These are phyloP conservation scores for Globisporangium rhizosaccharum DNA, from an alignment of 352 stramenopile species.

Conservation along the genomic window DNA sequence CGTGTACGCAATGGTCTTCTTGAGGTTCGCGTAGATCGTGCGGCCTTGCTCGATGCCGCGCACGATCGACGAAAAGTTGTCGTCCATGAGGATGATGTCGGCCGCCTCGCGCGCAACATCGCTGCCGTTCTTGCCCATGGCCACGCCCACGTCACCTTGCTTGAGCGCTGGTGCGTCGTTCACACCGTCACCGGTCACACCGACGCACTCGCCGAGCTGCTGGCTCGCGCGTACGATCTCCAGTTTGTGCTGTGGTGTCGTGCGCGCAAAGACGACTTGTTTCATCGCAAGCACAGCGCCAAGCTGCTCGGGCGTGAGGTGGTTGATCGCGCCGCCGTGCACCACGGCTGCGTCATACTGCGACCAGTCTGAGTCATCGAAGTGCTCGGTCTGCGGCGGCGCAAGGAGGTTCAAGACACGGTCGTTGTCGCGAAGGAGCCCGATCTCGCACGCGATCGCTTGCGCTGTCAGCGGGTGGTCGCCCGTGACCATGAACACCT, in stretches of 20 bases:
- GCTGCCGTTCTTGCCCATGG: conserved; percentile 94
- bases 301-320: conserved; percentile 25
- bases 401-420: conserved; percentile 32
- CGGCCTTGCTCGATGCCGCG: conserved; percentile 44
- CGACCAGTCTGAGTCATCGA: conserved; percentile 20
- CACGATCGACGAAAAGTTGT: conserved; percentile 96
- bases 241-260: conserved; percentile 89
- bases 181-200: conserved; percentile 75
- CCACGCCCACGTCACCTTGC: conserved; percentile 93
- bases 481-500: conserved; percentile 91
- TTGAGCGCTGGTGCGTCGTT: conserved; percentile 63
- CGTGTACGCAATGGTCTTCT: conserved; percentile 91
- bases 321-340: conserved; percentile 27
- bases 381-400: conserved; percentile 6
- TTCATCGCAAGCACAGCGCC: conserved; percentile 24
- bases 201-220: conserved; percentile 41
- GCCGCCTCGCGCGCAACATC: conserved; percentile 91
- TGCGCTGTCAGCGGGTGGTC: conserved; percentile 85
- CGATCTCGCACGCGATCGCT: conserved; percentile 80
- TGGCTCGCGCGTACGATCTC: conserved; percentile 56
- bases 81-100: conserved; percentile 94
- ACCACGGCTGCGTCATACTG: conserved; percentile 62
- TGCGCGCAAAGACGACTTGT: conserved; percentile 93
- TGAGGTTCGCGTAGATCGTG: conserved; percentile 84
- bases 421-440: conserved; percentile 54